Percentiles rank a stretch among this genome's conserved stretches.
Evolutionary conservation across 495 filamentous ascomycete species (phyloP).

Genomic region (Penicillium psychrofluorescens): DNA sequence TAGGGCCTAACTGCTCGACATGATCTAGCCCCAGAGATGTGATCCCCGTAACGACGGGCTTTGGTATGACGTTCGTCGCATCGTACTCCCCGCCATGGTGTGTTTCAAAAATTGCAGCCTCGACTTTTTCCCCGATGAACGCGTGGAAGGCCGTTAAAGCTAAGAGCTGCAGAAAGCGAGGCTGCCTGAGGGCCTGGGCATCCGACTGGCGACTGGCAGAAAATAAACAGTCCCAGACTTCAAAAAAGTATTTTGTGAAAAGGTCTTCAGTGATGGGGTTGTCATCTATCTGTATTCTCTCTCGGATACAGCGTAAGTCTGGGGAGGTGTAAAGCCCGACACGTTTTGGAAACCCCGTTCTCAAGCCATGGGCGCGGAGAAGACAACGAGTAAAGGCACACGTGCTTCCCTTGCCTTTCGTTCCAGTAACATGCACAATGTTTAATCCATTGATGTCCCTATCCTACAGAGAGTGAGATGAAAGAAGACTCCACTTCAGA

Average conservation of each 20-base stretch:
- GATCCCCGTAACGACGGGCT: conserved; percentile 61
- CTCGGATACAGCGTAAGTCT: conserved; percentile 52
- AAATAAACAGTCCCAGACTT: conserved; percentile 54
- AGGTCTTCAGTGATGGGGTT: conserved; percentile 36
- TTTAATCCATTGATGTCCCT: conserved; percentile 24
- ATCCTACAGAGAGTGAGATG: conserved; percentile 9
- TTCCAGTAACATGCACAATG: conserved; percentile 42
- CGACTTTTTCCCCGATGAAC: conserved; percentile 62
- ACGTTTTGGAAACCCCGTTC: conserved; percentile 27
- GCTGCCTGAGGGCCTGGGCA: conserved; percentile 17
- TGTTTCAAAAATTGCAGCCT: conserved; percentile 69
- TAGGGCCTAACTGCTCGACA: conserved; percentile 60
- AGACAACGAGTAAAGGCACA: conserved; percentile 39
- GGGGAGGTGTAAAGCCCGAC: conserved; percentile 64
- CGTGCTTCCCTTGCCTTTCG: conserved; percentile 47
- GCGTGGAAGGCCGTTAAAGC: conserved; percentile 71
- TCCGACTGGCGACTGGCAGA: conserved; percentile 1
- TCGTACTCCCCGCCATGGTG: conserved; percentile 84
- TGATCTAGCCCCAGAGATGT: conserved; percentile 79
- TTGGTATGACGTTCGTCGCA: conserved; percentile 68
- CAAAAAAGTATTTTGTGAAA: conserved; percentile 58
- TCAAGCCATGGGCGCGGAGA: conserved; percentile 21
- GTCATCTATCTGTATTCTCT: conserved; percentile 58
- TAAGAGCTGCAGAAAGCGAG: conserved; percentile 55
- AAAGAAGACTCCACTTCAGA: background rate